Conservation (phyloP, 164 flowering plant species). For the Taxillus chinensis region DNA sequence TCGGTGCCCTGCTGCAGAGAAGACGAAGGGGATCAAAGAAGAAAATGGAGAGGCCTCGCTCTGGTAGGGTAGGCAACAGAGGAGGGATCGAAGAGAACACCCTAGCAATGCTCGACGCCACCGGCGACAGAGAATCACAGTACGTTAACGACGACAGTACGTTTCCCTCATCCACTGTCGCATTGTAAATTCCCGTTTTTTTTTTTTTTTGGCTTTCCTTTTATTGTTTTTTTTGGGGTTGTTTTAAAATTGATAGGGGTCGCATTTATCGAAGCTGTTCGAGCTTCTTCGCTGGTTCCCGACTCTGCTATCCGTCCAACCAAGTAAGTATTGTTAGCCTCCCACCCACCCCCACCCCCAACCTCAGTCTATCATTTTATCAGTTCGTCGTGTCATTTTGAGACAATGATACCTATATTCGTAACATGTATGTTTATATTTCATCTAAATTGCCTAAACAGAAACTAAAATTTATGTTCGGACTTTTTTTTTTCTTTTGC, state of each 20-base stretch:
- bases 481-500: no score
- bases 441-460: no score
- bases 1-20: no score
- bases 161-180: neutral
- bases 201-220: neutral
- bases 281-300: slow-evolving; percentile 39
- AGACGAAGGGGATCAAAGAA: no score
- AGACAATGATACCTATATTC: no score
- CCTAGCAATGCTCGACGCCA: slow-evolving; percentile 58
- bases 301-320: slow-evolving; percentile 47
- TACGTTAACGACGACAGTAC: slow-evolving; percentile 54
- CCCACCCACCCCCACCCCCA: no score
- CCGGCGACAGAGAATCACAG: slow-evolving; percentile 33
- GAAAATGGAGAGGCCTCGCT: slow-evolving; percentile 11
- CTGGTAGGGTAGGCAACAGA: slow-evolving; percentile 11
- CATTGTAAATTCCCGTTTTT: neutral
- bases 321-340: slow-evolving; percentile 20
- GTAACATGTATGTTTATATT: no score
- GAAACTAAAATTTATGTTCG: no score
- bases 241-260: slow-evolving; percentile 26
- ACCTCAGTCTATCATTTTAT: no score
- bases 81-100: slow-evolving; percentile 65
- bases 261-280: slow-evolving; percentile 76
- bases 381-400: no score
- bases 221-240: neutral